A percentile compares a stretch with the other conserved stretches of the same genome.
These are phyloP conservation scores for Coemansia sp. DNA, from an alignment of 371 early-diverging fungal species.

Conservation along the genomic window DNA sequence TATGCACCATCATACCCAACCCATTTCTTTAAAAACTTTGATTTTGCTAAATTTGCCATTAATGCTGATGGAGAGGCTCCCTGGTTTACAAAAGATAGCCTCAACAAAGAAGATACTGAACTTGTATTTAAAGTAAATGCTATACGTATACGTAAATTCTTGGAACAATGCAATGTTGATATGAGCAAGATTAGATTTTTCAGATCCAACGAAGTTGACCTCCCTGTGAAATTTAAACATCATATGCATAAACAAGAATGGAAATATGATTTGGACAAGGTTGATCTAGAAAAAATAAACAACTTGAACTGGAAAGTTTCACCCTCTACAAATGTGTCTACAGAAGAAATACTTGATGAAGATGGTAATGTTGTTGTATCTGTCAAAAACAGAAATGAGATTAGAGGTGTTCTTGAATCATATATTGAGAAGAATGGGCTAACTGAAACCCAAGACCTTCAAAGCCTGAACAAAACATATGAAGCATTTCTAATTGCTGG, in stretches of 20 bases:
- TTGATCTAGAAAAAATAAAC: not conserved
- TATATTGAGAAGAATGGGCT: too few species aligned
- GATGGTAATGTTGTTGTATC: too few species aligned
- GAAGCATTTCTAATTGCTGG: too few species aligned
- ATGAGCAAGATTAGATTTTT: not conserved
- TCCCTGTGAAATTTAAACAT: not conserved
- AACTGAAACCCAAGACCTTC: too few species aligned
- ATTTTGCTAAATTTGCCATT: not conserved
- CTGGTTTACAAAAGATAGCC: not conserved
- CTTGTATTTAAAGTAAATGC: not conserved
- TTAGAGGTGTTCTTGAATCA: too few species aligned
- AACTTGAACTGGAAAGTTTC: not conserved
- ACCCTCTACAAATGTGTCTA: not conserved
- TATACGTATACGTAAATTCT: not conserved
- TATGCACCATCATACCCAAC: not conserved
- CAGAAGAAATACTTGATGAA: not conserved
- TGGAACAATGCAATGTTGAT: not conserved
- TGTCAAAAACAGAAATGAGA: too few species aligned
- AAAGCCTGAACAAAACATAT: too few species aligned
- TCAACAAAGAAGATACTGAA: not conserved
- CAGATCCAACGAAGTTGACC: not conserved
- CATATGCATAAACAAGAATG: not conserved
- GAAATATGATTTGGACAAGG: not conserved
- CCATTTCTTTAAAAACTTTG: not conserved
- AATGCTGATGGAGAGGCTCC: not conserved